Base-by-base conservation (phyloP, 202 grass and related monocot species). In the Panicum hallii region DNA sequence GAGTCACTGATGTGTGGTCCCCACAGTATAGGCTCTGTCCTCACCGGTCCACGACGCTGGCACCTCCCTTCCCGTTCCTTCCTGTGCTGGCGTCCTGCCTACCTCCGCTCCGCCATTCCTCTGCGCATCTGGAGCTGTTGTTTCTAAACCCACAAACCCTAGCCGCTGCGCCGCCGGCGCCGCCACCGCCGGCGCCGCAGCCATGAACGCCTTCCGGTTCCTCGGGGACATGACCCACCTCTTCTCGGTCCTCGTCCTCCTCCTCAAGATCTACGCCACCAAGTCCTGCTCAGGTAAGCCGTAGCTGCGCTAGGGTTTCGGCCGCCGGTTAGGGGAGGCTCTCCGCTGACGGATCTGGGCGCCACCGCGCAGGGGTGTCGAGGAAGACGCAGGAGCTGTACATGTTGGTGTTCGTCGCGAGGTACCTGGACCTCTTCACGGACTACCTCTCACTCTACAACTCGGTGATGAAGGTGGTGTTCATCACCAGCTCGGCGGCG, bases 181-280 rank as follows among this genome's bases (percentile, higher is more conserved):
- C 66, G 74, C 20, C 12, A 0, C 47, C 55, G 53, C 65, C 74
- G 77, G 22, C 19, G 57, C 40, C 23, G 70, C 75, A 82, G 85
- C 82, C 82, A 99, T 99, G 97, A 99, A 99, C 84, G 85, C 87
- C 82, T 99, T 99, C 79, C 74, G 97, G 30, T 92, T 99, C 72
- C 84, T 91, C 5, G 97, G 97, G 80, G 97, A 99, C 76, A 99
- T 99, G 97, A 96, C 93, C 84, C 97, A 99, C 84, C 93, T 99
- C 66, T 90, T 99, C 81, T 96, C 93, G 84, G 90, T 99, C 40
- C 67, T 99, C 87, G 90, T 99, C 84, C 97, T 99, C 71, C 90
- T 99, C 70, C 97, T 99, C 82, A 99, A 99, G 97, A 99, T 99
- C 93, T 96, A 96, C 88, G 88, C 97, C 79, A 99, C 92, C 84